phyloP scores from a whole-genome alignment of 129 eudicot genomes.

The Smallanthus sonchifolius region DNA sequence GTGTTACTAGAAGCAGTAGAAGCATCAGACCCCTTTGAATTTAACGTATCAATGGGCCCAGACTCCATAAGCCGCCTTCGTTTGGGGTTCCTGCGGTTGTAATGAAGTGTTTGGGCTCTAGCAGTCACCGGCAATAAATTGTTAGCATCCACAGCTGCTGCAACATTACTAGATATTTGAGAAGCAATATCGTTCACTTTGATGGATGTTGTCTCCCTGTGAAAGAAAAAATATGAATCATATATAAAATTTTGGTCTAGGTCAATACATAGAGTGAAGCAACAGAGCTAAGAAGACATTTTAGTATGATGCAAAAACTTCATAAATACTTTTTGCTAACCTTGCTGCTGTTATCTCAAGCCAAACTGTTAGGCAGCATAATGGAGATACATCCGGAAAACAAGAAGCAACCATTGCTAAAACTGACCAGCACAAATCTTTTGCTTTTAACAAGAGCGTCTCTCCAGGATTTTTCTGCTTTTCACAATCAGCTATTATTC shows the following conservation, averaged over 20 bases:
- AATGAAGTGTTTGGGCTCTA: slow-evolving; percentile 54
- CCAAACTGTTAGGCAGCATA: slow-evolving; percentile 90
- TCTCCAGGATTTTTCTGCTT: slow-evolving; percentile 75
- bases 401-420: slow-evolving; percentile 91
- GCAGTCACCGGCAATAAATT: slow-evolving; percentile 61
- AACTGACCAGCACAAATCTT: slow-evolving; percentile 89
- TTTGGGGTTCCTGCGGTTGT: slow-evolving; percentile 79
- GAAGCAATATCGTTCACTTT: slow-evolving; percentile 88
- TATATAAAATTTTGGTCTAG: neutral
- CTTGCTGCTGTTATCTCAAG: slow-evolving; percentile 97
- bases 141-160: slow-evolving; percentile 87
- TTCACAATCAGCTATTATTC: slow-evolving; percentile 86
- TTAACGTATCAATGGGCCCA: slow-evolving; percentile 27
- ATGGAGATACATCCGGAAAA: slow-evolving; percentile 84
- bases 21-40: slow-evolving; percentile 33
- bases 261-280: slow-evolving; percentile 7
- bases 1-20: slow-evolving; percentile 41
- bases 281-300: slow-evolving; percentile 18
- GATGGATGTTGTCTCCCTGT: slow-evolving; percentile 86
- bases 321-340: slow-evolving; percentile 31
- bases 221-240: slow-evolving; percentile 13
- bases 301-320: slow-evolving; percentile 16
- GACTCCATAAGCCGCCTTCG: slow-evolving; percentile 78
- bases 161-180: slow-evolving; percentile 71
- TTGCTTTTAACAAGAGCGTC: slow-evolving; percentile 83